A percentile compares a stretch with the other conserved stretches of the same genome.
phyloP scores from a whole-genome alignment of 2,329 filamentous ascomycete genomes.

The Fusarium sp. region DNA sequence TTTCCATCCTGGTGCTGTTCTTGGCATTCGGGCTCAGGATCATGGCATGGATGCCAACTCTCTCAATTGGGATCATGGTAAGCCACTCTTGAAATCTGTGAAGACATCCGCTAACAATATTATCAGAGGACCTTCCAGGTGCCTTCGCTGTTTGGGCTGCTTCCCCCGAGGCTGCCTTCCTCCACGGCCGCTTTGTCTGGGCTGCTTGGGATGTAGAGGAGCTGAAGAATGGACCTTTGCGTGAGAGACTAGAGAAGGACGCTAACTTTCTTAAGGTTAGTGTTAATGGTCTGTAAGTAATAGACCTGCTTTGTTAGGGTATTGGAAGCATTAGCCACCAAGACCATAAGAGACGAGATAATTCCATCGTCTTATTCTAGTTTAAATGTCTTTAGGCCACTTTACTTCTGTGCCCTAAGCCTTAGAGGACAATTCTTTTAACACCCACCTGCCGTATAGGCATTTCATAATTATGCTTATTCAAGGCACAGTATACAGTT shows the following conservation, averaged over 20 bases:
- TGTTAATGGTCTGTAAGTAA: too few relatives aligned
- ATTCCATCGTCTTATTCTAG: too few relatives aligned
- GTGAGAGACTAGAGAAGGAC: not conserved
- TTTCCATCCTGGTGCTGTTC: not conserved
- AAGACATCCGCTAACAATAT: fast-evolving
- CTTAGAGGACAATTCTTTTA: too few relatives aligned
- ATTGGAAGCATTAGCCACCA: too few relatives aligned
- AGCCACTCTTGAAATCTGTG: fast-evolving
- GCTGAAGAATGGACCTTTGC: not conserved
- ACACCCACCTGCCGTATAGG: too few relatives aligned
- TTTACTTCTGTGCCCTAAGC: too few relatives aligned
- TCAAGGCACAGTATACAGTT: too few relatives aligned
- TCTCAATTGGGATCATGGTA: not conserved
- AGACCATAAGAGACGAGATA: too few relatives aligned
- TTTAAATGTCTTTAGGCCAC: too few relatives aligned
- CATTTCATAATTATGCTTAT: too few relatives aligned
- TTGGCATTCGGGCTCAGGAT: fast-evolving
- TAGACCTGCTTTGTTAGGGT: too few relatives aligned
- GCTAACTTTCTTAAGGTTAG: not conserved
- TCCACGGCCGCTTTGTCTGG: not conserved
- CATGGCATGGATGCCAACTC: not conserved
- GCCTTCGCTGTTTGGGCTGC: not conserved
- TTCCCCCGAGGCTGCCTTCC: not conserved
- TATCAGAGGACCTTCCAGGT: not conserved
- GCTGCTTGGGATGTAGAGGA: not conserved